These are phyloP conservation scores for Elaeis guineensis DNA, from an alignment of 176 grass and related monocot species.

Conservation along the genomic window DNA sequence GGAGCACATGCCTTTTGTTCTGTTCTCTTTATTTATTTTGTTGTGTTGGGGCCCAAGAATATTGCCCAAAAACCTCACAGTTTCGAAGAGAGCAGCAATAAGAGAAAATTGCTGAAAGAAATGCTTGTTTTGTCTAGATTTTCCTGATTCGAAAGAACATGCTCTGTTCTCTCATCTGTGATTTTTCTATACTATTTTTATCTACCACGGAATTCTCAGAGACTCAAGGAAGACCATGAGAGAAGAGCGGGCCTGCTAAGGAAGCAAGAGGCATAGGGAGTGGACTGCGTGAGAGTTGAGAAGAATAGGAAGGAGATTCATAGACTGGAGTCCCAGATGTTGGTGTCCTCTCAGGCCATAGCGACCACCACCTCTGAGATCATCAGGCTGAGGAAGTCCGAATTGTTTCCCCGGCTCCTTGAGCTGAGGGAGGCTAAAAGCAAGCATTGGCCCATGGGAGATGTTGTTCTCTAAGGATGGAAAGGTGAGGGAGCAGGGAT, in stretches of 20 bases:
- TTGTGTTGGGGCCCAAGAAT: constrained; percentile 22
- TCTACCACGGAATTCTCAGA: constrained; percentile 58
- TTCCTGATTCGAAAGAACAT: neutral
- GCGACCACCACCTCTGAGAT: constrained; percentile 93
- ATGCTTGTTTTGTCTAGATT: constrained; percentile 7
- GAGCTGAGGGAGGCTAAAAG: too few species aligned
- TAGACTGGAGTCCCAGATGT: constrained; percentile 89
- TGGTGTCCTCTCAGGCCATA: constrained; percentile 88
- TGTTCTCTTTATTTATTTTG: constrained; percentile 20
- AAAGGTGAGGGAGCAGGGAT: too few species aligned
- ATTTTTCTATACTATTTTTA: constrained; percentile 12
- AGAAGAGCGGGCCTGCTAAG: constrained; percentile 66
- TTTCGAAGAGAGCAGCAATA: constrained; percentile 17
- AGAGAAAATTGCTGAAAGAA: constrained; percentile 33
- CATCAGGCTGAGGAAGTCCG: constrained; percentile 77
- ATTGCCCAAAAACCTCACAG: constrained; percentile 11
- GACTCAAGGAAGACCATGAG: constrained; percentile 75
- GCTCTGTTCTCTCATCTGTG: neutral
- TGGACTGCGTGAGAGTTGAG: constrained; percentile 88
- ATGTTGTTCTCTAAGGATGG: too few species aligned
- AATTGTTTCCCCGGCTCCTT: constrained; percentile 93
- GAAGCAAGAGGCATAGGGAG: constrained; percentile 81
- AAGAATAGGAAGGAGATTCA: constrained; percentile 97
- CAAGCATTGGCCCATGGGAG: too few species aligned
- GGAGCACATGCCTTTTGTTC: constrained; percentile 23